Conservation (phyloP, 2,329 filamentous ascomycete genomes). For the Calonectria naviculata region DNA sequence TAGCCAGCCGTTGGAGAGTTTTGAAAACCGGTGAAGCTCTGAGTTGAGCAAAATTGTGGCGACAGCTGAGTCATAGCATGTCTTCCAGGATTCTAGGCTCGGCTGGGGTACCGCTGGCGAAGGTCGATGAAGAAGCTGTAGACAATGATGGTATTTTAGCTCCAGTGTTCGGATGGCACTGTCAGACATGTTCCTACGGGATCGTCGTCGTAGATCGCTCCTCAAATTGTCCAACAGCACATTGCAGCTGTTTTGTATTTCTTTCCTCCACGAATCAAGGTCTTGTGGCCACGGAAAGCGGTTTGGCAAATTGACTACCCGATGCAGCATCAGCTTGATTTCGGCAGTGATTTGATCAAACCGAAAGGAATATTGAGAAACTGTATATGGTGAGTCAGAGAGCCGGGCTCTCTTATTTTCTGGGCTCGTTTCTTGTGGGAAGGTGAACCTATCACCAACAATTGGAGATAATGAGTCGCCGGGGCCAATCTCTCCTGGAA, state of each 20-base stretch:
- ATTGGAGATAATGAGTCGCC: neutral
- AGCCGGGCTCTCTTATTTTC: slow-evolving; percentile 5
- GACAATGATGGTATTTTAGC: slow-evolving; percentile 45
- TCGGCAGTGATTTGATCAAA: slow-evolving; percentile 26
- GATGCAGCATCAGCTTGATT: slow-evolving; percentile 24
- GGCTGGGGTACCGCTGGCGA: slow-evolving; percentile 41
- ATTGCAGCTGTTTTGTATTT: slow-evolving; percentile 31
- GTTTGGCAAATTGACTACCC: slow-evolving; percentile 34
- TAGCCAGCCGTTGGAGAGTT: slow-evolving; percentile 43
- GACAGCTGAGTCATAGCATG: slow-evolving; percentile 41
- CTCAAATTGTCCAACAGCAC: slow-evolving; percentile 13
- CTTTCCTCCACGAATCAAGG: slow-evolving; percentile 30
- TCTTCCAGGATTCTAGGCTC: slow-evolving; percentile 33
- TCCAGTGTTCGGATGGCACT: slow-evolving; percentile 37
- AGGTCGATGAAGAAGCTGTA: slow-evolving; percentile 44
- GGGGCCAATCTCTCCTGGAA: slow-evolving; percentile 18
- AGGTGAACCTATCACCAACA: neutral
- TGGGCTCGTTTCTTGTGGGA: neutral
- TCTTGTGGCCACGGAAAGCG: slow-evolving; percentile 40
- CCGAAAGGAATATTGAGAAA: slow-evolving; percentile 21
- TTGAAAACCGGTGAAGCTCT: slow-evolving; percentile 41
- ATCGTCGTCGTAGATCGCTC: slow-evolving; percentile 6
- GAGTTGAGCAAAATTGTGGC: slow-evolving; percentile 42
- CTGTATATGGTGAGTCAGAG: neutral
- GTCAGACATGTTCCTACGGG: slow-evolving; percentile 25